Conservation (phyloP, 2,329 filamentous ascomycete species). For the Colletotrichum lini region DNA sequence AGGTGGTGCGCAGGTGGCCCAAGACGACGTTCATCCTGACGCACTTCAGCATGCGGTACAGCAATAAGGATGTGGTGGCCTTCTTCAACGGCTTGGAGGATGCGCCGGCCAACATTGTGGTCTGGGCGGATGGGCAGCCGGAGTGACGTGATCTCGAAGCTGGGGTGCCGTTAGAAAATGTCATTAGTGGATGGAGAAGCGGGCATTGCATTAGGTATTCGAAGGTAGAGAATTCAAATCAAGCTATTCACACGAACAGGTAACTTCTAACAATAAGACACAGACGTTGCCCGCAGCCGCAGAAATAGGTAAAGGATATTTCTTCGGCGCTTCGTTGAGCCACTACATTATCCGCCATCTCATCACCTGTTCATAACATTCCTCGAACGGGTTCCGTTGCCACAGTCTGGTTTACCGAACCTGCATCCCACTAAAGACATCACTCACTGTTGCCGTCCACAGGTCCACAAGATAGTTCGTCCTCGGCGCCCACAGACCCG, state of each 20-base stretch:
- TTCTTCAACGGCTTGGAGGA: constrained; percentile 60
- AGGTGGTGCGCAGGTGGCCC: constrained; percentile 59
- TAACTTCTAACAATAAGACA: neutral
- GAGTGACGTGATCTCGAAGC: neutral
- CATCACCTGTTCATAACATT: too few relatives aligned
- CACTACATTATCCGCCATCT: neutral
- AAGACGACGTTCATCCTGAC: constrained; percentile 61
- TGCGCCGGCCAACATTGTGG: constrained; percentile 59
- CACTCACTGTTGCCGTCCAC: constrained; percentile 20
- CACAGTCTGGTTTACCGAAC: neutral
- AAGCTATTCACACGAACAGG: neutral
- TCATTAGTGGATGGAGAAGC: neutral
- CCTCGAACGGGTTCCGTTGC: too few relatives aligned
- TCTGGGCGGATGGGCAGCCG: constrained; percentile 59
- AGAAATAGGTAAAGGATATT: too few relatives aligned
- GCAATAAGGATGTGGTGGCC: constrained; percentile 54
- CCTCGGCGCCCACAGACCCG: constrained; percentile 46
- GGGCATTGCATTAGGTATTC: neutral
- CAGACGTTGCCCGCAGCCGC: neutral
- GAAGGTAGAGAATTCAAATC: neutral
- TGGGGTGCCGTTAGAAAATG: neutral
- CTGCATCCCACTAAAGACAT: constrained; percentile 16
- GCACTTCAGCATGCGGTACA: constrained; percentile 63
- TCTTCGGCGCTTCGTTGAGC: neutral
- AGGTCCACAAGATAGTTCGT: constrained; percentile 26